Base-by-base conservation (phyloP, 768 basidiomycete species). In the Gymnopilus junonius region DNA sequence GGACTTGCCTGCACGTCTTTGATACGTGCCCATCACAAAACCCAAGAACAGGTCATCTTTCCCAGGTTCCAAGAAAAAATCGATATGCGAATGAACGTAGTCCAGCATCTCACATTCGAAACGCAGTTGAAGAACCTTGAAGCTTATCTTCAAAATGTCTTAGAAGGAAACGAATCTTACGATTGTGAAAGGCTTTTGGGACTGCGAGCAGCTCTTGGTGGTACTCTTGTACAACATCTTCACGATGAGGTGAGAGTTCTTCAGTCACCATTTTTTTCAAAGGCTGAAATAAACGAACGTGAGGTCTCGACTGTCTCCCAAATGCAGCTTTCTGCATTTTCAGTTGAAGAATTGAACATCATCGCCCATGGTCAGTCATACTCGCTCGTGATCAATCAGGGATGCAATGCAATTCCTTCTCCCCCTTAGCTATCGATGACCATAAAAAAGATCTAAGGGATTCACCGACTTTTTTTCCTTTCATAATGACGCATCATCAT, bases 1-100 rank as follows among this genome's bases (percentile, higher is more conserved):
- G 58, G 56, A 31, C 55, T 67, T 0, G 39, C 62, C 8, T 65
- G 62, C 35, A 27, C 59, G 11, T 40, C 58, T 12, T 23, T 65
- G 29, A 61, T 69, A 20, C 64, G 61, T 3, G 35, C 48, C 6
- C 64, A 69, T 42, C 62, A 67, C 25, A 37, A 51, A 3, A 53
- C 54, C 14, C 62, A 67, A 42, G 64, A 67, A 57, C 34, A 42
- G 17, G 37, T 63, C 21, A 43, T 65, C 11, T 67, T 69, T 31
- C 69, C 64, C 10, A 27, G 35, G 7, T 45, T 69, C 0, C 66
- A 69, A 57, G 57, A 57, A 42, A 63, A 59, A 27, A 29, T 67
- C 3, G 68, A 69, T 20, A 69, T 69, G 64, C 58, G 65, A 8
- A 57, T 23, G 32, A 69, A 69, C 29, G 61, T 67, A 3, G 61